phyloP scores from a whole-genome alignment of 2,329 filamentous ascomycete species.

The Pleomassaria siparia region DNA sequence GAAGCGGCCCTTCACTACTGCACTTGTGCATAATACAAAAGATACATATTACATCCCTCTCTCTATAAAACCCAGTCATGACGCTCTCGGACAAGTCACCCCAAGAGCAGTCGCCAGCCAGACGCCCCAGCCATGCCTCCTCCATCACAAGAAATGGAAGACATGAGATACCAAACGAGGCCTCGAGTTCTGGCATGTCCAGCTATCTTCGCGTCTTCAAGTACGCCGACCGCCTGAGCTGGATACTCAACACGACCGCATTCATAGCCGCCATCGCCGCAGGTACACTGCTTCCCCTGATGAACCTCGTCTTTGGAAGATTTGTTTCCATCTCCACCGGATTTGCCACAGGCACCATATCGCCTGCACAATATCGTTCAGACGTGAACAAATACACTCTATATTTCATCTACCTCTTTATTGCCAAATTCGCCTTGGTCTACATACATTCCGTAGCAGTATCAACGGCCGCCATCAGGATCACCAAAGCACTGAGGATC shows the following conservation, averaged over 20 bases:
- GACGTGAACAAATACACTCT: slow-evolving; percentile 50
- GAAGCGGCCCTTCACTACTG: too few relatives aligned
- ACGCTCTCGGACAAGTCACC: too few relatives aligned
- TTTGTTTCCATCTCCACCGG: slow-evolving; percentile 52
- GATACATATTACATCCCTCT: too few relatives aligned
- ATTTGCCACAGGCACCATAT: slow-evolving; percentile 39
- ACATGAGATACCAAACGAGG: slow-evolving; percentile 12
- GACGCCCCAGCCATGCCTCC: too few relatives aligned
- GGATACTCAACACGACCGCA: slow-evolving; percentile 33
- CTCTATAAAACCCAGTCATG: too few relatives aligned
- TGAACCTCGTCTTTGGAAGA: slow-evolving; percentile 56
- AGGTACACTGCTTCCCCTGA: slow-evolving; percentile 51
- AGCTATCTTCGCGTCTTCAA: slow-evolving; percentile 31
- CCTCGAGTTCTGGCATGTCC: slow-evolving; percentile 5
- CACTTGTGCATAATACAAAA: too few relatives aligned
- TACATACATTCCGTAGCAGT: slow-evolving; percentile 51
- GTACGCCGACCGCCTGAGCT: slow-evolving; percentile 37
- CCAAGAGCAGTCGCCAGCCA: too few relatives aligned
- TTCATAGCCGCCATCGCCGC: slow-evolving; percentile 45
- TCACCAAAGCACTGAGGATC: slow-evolving; percentile 55
- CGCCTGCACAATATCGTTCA: slow-evolving; percentile 40
- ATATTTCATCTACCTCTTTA: slow-evolving; percentile 71
- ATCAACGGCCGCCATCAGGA: slow-evolving; percentile 55
- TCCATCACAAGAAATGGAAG: slow-evolving; percentile 2
- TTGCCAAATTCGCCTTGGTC: slow-evolving; percentile 64